These are phyloP conservation scores for Melampsora americana DNA, from an alignment of 1,284 basidiomycete genomes.

Conservation along the genomic window DNA sequence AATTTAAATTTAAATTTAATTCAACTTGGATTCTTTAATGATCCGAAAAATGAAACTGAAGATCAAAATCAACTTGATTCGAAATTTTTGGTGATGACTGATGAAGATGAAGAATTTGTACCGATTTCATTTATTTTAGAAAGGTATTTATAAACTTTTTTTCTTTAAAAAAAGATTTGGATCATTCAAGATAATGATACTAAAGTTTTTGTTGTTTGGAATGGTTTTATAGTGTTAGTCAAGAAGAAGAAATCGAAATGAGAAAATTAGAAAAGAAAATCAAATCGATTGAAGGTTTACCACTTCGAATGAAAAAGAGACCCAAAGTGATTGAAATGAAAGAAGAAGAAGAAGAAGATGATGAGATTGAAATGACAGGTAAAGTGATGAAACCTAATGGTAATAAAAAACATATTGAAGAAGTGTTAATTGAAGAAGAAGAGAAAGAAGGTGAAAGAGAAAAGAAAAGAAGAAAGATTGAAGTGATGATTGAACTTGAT, in stretches of 20 bases:
- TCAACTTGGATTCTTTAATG: conserved; percentile 65
- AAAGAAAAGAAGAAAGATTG: not conserved
- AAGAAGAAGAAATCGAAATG: not conserved
- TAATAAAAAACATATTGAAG: not conserved
- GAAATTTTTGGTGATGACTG: conserved; percentile 75
- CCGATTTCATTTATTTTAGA: conserved; percentile 67
- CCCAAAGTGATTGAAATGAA: not conserved
- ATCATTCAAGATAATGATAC: no score
- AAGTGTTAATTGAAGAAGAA: not conserved
- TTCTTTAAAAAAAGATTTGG: no score
- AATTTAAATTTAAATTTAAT: conserved; percentile 70
- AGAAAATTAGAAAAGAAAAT: not conserved
- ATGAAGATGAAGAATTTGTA: conserved; percentile 75
- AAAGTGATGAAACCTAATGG: not conserved
- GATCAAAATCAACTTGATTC: no score
- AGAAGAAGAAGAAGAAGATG: not conserved
- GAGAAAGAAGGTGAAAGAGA: not conserved
- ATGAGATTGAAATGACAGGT: not conserved
- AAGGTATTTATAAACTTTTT: not conserved
- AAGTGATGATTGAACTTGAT: not conserved
- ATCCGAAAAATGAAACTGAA: no score
- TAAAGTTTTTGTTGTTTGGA: not conserved
- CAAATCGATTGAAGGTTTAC: not conserved
- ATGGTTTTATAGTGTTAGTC: not conserved
- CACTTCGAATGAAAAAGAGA: not conserved